Base-by-base conservation (phyloP, 129 eudicot genomes). In the Smallanthus sonchifolius region DNA sequence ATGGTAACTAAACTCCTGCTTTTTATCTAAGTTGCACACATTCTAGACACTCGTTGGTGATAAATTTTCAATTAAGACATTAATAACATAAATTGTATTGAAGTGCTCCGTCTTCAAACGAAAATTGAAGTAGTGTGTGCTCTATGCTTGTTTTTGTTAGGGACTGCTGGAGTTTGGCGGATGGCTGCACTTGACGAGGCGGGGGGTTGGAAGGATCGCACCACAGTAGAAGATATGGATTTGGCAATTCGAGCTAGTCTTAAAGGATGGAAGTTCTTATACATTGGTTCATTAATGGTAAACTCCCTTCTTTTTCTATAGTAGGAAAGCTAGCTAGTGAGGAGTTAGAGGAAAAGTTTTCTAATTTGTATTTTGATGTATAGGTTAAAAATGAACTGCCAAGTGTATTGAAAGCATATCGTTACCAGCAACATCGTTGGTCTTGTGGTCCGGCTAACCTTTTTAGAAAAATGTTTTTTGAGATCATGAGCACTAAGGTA, bases 171-270 rank as follows among this genome's bases (percentile, higher is more conserved):
- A 28, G 65, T 60, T 11, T 60, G 65, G 65, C 39, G 65, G 40
- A 60, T 60, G 65, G 39, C 65, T 11, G 65, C 65, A 34, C 65
- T 60, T 60, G 8, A 60, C 9, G 65, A 60, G 40, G 65, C 65
- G 4, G 65, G 65, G 1, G 65, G 65, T 11, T 60, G 65, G 40
- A 60, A 60, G 39, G 65, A 60, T 8, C 65, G 65, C 40, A 60
- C 65, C 17, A 60, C 65, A 60, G 65, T 60, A 2, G 65, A 60
- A 28, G 65, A 60, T 60, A 60, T 60, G 65, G 65, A 60, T 60
- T 60, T 60, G n/a, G 65, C 65, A 0, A 40, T 60, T 7, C 40
- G 65, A 30, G 65, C 65, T 32, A 60, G 65, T 60, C 65, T 60
- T 32, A 60, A 60, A 11, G 40, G 65, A 60, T 60, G 65, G 39